phyloP scores from a whole-genome alignment of 768 basidiomycete species.

The Auricularia auricula-judae region DNA sequence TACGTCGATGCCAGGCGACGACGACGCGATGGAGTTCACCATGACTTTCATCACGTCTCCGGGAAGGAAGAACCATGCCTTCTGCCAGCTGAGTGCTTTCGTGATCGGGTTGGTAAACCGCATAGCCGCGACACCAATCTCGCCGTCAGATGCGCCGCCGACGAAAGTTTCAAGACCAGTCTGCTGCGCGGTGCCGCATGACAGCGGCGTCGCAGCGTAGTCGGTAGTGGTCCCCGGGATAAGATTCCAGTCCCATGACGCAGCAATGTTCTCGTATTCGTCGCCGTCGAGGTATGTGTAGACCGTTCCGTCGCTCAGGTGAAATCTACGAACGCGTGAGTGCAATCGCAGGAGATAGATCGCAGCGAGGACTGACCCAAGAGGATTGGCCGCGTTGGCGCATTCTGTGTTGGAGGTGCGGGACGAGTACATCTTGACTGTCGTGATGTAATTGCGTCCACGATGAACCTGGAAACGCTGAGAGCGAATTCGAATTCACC shows the following conservation, averaged over 20 bases:
- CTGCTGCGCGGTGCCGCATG: constrained; percentile 31
- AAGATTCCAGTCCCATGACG: constrained; percentile 68
- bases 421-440: constrained; percentile 51
- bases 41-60: constrained; percentile 54
- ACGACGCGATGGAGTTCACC: constrained; percentile 35
- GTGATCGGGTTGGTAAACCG: constrained; percentile 52
- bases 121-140: constrained; percentile 49
- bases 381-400: constrained; percentile 48
- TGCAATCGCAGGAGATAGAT: background rate
- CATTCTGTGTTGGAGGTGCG: constrained; percentile 56
- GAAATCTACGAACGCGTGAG: constrained; percentile 26
- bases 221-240: constrained; percentile 64
- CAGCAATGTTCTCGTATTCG: constrained; percentile 66
- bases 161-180: constrained; percentile 48
- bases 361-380: constrained; percentile 22
- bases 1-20: constrained; percentile 33
- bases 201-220: constrained; percentile 43
- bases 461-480: constrained; percentile 41
- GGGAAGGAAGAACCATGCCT: constrained; percentile 63
- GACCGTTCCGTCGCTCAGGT: constrained; percentile 53
- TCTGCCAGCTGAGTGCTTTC: constrained; percentile 44
- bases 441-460: constrained; percentile 45
- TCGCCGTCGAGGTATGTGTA: constrained; percentile 54
- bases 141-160: constrained; percentile 54
- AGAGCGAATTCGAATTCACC: too few species aligned